Evolutionary conservation across 495 filamentous ascomycete genomes (phyloP), one percentile per base, ranked within the genome.

Genomic region (Aspergillus indologenus): DNA sequence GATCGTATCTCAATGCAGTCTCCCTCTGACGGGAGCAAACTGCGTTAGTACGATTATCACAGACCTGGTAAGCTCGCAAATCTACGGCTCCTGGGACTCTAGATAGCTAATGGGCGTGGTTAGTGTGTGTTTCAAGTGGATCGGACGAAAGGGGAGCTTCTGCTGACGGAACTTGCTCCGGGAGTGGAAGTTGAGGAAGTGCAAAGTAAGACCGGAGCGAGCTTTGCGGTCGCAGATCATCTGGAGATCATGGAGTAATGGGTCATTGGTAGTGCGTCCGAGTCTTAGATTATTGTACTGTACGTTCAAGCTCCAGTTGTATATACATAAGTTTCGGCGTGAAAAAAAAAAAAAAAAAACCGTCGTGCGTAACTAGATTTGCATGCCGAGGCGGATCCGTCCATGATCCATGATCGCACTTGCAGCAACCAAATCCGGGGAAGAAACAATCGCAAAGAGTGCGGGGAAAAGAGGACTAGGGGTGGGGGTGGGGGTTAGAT

Each of bases 21-120:
- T 96, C 76, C 92, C 92, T 6, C 70, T 96, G 66, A 96, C 92
- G 3, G 92, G 92, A 18, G 88, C 84, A 44, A 83, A 84, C 22
- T 95, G 91, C 62, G 92, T 96, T 29, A 90, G 86, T 65, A 87
- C 87, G 40, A 96, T 97, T 58, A 96, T 97, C 63, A 97, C 92
- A 0, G 92, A 97, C 62, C 71, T 97, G 66, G 88, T 89, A 73
- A 74, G 85, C 83, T 18, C 9, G 24, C 3, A 31, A 12, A 9
- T n/a, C 45, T 18, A 26, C 14, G 1, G 34, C 20, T 8, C 40
- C 12, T 17, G 24, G 4, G 15, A 15, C 2, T 21, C 15, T 48
- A 5, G n/a, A 11, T n/a, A 12, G 53, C 40, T 58, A 7, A 52
- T 56, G 58, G n/a, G 62, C 23, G 8, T 22, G 23, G 15, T 1